phyloP scores from a whole-genome alignment of 2,329 filamentous ascomycete genomes.

The Byssochlamys sp. region DNA sequence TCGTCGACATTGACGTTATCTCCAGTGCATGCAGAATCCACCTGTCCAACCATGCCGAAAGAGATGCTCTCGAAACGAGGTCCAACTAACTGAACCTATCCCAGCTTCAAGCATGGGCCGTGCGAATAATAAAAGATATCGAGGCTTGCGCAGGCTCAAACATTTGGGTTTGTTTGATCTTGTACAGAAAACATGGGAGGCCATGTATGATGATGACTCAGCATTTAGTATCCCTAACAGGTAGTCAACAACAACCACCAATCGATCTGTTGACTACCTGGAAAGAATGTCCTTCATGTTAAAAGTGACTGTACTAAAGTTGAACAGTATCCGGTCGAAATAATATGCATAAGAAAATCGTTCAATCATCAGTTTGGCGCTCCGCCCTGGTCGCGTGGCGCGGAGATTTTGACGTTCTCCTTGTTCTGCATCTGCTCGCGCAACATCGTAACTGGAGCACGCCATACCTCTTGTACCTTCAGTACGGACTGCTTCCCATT shows the following conservation, averaged over 20 bases:
- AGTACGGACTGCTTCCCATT: background rate
- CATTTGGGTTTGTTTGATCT: no score
- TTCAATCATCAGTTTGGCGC: background rate
- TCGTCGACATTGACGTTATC: conserved; percentile 14
- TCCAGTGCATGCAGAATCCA: background rate
- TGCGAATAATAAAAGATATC: no score
- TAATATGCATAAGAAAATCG: background rate
- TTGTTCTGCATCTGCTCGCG: background rate
- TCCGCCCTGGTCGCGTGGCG: background rate
- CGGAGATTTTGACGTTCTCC: background rate
- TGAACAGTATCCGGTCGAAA: background rate
- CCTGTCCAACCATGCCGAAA: background rate
- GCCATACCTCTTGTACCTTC: background rate
- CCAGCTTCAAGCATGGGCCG: background rate
- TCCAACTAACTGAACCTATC: background rate
- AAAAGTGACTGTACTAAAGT: background rate
- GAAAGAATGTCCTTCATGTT: background rate
- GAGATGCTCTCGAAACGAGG: background rate
- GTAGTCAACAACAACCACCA: no score
- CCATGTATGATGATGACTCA: no score
- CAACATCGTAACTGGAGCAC: background rate
- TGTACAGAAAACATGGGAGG: no score
- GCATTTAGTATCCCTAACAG: no score
- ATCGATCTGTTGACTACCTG: no score
- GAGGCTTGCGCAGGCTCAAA: no score